A percentile compares a stretch with the other conserved stretches of the same genome.
Conservation (phyloP, 441 rosid species). For the Biscutella auriculata region DNA sequence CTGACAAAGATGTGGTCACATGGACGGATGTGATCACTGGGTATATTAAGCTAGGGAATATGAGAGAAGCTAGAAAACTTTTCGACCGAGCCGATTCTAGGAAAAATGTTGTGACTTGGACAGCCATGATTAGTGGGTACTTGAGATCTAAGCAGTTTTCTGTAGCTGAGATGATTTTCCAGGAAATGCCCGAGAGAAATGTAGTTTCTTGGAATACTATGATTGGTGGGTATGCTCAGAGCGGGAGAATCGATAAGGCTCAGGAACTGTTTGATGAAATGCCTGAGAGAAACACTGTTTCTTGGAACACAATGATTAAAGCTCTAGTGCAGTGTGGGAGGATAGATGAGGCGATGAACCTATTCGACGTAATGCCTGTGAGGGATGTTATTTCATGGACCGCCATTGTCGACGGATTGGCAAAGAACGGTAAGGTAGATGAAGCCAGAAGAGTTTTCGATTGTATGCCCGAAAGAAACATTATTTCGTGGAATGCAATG, state of each 20-base stretch:
- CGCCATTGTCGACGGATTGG: slow-evolving; percentile 41
- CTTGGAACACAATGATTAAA: slow-evolving; percentile 46
- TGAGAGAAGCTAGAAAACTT: slow-evolving; percentile 45
- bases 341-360: slow-evolving; percentile 37
- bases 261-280: slow-evolving; percentile 38
- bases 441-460: slow-evolving; percentile 46
- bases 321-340: slow-evolving; percentile 41
- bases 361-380: slow-evolving; percentile 41
- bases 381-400: slow-evolving; percentile 66
- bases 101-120: slow-evolving; percentile 72
- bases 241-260: slow-evolving; percentile 34
- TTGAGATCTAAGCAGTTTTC: slow-evolving; percentile 28
- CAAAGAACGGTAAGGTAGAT: slow-evolving; percentile 41
- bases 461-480: slow-evolving; percentile 44
- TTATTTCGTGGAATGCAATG: slow-evolving; percentile 64
- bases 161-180: slow-evolving; percentile 50
- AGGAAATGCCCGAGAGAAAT: slow-evolving; percentile 48
- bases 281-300: slow-evolving; percentile 48
- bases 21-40: slow-evolving; percentile 58
- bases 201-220: slow-evolving; percentile 59
- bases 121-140: slow-evolving; percentile 56
- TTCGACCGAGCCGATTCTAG: slow-evolving; percentile 38
- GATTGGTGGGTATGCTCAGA: slow-evolving; percentile 46
- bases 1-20: slow-evolving; percentile 39
- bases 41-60: slow-evolving; percentile 37